Conservation (phyloP, 2,329 filamentous ascomycete genomes). For the Trichoderma cornu-damae region DNA sequence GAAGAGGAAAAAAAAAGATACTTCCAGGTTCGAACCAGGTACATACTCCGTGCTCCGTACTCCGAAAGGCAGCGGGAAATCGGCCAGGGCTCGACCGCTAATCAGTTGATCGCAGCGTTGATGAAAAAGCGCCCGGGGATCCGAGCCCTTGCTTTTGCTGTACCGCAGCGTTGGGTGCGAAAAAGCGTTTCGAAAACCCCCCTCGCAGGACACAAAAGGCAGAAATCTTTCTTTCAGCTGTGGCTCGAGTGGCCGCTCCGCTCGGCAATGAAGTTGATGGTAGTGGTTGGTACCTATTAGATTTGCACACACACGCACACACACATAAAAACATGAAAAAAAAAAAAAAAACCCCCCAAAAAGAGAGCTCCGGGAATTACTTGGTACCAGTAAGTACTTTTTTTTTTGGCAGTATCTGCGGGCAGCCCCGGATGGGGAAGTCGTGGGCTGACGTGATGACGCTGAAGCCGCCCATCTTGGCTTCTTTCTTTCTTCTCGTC, state of each 20-base stretch:
- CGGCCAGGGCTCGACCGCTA: conserved; percentile 15
- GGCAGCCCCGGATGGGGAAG: not conserved
- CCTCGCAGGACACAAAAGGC: no score
- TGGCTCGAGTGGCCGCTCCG: not conserved
- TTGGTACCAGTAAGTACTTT: no score
- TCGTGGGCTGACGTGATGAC: not conserved
- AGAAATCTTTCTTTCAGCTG: not conserved
- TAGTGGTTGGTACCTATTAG: no score
- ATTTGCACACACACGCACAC: no score
- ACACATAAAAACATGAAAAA: no score
- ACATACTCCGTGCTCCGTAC: no score
- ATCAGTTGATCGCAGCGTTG: conserved; percentile 14
- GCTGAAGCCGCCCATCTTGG: not conserved
- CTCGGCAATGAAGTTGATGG: no score
- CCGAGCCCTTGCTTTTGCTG: not conserved
- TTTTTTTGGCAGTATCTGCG: no score
- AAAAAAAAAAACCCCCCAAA: no score
- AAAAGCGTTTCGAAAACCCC: not conserved
- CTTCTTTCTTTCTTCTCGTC: no score
- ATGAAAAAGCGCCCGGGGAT: conserved; percentile 2
- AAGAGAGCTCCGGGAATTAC: no score
- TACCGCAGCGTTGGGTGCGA: conserved; percentile 3
- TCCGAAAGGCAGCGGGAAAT: no score
- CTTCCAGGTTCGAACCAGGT: not conserved
- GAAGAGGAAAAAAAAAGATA: not conserved